Conservation (phyloP, 1,284 basidiomycete genomes). For the Pyrrhoderma lamaoense region DNA sequence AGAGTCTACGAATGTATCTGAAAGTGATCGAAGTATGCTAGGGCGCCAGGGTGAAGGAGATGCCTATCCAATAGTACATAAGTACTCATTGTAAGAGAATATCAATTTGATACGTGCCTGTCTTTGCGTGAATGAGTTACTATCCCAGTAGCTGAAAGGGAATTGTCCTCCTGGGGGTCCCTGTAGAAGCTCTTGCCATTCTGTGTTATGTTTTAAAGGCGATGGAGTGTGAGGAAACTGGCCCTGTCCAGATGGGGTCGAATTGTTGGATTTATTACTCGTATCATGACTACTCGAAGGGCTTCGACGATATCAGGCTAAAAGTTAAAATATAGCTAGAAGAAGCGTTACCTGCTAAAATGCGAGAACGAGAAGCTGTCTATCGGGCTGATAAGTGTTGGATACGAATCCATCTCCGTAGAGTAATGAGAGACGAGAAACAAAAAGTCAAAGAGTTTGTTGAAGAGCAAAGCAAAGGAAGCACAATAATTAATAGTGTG, state of each 20-base stretch:
- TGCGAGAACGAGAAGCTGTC: constrained; percentile 17
- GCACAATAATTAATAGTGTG: constrained; percentile 2
- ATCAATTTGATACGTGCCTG: neutral
- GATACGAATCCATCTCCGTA: constrained; percentile 11
- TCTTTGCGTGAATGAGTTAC: constrained; percentile 1
- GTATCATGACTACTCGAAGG: neutral
- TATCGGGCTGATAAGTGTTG: constrained; percentile 15
- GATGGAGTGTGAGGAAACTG: constrained; percentile 5
- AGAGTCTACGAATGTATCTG: constrained; percentile 14
- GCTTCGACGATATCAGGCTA: neutral
- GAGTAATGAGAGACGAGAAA: neutral
- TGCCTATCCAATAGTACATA: neutral
- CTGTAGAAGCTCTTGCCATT: constrained; percentile 15
- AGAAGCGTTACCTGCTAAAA: constrained; percentile 3
- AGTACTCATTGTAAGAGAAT: neutral
- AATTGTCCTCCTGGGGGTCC: constrained; percentile 8
- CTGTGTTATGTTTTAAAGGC: neutral
- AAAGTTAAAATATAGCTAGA: neutral
- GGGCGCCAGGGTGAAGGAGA: constrained; percentile 11
- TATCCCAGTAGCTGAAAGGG: constrained; percentile 11
- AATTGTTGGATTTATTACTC: too few relatives aligned
- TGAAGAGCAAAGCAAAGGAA: constrained; percentile 4
- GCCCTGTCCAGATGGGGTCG: too few relatives aligned
- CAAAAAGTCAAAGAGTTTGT: neutral
- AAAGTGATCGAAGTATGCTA: constrained; percentile 8